These are phyloP conservation scores for Phytophthora fragariaefolia DNA, from an alignment of 352 stramenopile species.

Conservation along the genomic window DNA sequence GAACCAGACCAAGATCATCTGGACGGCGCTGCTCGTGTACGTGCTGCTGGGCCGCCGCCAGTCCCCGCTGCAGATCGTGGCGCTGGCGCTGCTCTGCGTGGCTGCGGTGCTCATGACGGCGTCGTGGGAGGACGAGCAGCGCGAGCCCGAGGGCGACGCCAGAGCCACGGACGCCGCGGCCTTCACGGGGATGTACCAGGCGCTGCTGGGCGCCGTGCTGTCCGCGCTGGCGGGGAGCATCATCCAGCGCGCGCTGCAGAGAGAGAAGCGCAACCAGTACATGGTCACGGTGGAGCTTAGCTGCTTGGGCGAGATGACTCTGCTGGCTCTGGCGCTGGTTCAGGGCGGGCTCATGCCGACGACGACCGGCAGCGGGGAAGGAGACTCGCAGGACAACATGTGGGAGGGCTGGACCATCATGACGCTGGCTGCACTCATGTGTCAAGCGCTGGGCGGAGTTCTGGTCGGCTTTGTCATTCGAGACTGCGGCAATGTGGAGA, in stretches of 20 bases:
- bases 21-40: conserved; percentile 84
- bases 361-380: conserved; percentile 7
- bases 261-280: conserved; percentile 75
- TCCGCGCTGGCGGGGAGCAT: conserved; percentile 79
- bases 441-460: conserved; percentile 73
- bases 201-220: conserved; percentile 72
- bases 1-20: conserved; percentile 92
- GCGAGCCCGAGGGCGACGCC: conserved; percentile 1
- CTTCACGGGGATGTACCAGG: conserved; percentile 78
- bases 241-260: conserved; percentile 78
- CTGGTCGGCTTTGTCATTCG: conserved; percentile 87
- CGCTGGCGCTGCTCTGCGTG: conserved; percentile 71
- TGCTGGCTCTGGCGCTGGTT: conserved; percentile 57
- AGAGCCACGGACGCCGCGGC: conserved; percentile 46
- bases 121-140: conserved; percentile 19
- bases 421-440: conserved; percentile 71
- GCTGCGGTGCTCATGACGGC: conserved; percentile 83
- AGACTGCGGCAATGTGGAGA: conserved; percentile 86
- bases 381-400: conserved; percentile 46
- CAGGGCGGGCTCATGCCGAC: conserved; percentile 23
- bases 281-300: conserved; percentile 85
- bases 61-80: conserved; percentile 70
- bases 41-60: conserved; percentile 76
- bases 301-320: conserved; percentile 67
- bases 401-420: conserved; percentile 78